These are phyloP conservation scores for Hebeloma cylindrosporum DNA, from an alignment of 768 basidiomycete genomes.

Conservation along the genomic window DNA sequence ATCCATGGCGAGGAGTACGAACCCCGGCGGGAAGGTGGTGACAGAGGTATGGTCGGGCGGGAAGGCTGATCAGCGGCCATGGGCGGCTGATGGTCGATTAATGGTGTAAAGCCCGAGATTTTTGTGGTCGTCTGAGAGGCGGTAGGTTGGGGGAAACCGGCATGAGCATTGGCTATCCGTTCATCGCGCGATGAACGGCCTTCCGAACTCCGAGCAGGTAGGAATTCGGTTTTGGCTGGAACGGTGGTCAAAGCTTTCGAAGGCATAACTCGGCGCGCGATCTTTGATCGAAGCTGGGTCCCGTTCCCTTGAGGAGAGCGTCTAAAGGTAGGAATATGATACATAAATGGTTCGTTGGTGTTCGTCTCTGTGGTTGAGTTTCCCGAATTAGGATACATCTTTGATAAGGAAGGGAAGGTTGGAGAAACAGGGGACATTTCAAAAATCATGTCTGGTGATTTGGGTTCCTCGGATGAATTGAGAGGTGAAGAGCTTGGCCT, in stretches of 20 bases:
- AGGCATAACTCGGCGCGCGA: constrained; percentile 14
- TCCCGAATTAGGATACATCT: constrained; percentile 20
- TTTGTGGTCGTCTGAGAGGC: constrained; percentile 26
- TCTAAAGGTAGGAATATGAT: constrained; percentile 35
- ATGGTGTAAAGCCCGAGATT: constrained; percentile 38
- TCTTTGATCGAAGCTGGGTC: constrained; percentile 10
- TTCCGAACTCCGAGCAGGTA: neutral
- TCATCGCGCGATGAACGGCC: neutral
- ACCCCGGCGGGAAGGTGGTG: constrained; percentile 35
- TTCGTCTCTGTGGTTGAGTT: constrained; percentile 20
- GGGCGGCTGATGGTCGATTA: constrained; percentile 26
- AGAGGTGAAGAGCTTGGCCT: constrained; percentile 20
- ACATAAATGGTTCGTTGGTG: constrained; percentile 39
- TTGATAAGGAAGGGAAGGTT: constrained; percentile 21
- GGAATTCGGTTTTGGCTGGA: constrained; percentile 8
- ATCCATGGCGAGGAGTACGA: constrained; percentile 40
- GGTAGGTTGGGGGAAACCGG: neutral
- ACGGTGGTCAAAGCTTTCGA: constrained; percentile 8
- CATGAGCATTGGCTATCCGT: neutral
- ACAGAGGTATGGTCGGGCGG: constrained; percentile 23
- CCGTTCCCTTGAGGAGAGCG: constrained; percentile 8
- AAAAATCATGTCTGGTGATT: constrained; percentile 51
- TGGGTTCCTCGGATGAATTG: constrained; percentile 29
- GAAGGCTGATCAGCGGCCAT: constrained; percentile 16
- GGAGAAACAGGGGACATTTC: constrained; percentile 50